Conservation (phyloP, 768 basidiomycete genomes). For the Leccinum rimulosum region DNA sequence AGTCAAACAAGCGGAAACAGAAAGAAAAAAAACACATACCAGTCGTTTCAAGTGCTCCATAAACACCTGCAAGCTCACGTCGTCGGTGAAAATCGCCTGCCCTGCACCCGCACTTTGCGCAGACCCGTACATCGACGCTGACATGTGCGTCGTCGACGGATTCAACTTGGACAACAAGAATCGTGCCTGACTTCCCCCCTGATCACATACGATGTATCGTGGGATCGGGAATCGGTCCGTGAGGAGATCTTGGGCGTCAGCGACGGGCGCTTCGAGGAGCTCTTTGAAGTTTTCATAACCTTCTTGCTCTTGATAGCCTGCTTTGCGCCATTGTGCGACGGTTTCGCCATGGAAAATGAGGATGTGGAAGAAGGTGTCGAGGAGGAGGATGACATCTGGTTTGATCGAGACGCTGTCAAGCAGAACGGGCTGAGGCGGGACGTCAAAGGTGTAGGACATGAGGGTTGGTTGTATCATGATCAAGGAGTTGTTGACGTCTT, state of each 20-base stretch:
- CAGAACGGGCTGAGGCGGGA: conserved; percentile 87
- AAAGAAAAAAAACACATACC: conserved; percentile 42
- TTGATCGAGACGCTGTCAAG: conserved; percentile 98
- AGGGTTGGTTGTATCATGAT: conserved; percentile 99
- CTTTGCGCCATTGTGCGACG: conserved; percentile 96
- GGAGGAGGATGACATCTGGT: conserved; percentile 91
- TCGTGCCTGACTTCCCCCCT: conserved; percentile 96
- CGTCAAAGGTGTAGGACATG: conserved; percentile 97
- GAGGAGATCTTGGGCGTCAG: conserved; percentile 94
- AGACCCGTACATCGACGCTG: conserved; percentile 85
- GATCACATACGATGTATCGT: conserved; percentile 96
- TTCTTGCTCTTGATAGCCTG: conserved; percentile 97
- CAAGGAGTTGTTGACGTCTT: conserved; percentile 98
- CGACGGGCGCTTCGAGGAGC: conserved; percentile 79
- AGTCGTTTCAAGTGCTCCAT: conserved; percentile 96
- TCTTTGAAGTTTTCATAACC: conserved; percentile 99
- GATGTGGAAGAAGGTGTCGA: conserved; percentile 99
- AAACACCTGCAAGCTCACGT: conserved; percentile 96
- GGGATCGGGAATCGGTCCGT: conserved; percentile 96
- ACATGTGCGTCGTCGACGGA: conserved; percentile 98
- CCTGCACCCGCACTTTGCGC: conserved; percentile 64
- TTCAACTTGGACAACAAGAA: conserved; percentile 96
- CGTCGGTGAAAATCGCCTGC: conserved; percentile 97
- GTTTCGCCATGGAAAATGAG: conserved; percentile 99
- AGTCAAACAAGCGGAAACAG: conserved; percentile 1